These are phyloP conservation scores for Elaeis guineensis DNA, from an alignment of 176 grass and related monocot species.

Conservation along the genomic window DNA sequence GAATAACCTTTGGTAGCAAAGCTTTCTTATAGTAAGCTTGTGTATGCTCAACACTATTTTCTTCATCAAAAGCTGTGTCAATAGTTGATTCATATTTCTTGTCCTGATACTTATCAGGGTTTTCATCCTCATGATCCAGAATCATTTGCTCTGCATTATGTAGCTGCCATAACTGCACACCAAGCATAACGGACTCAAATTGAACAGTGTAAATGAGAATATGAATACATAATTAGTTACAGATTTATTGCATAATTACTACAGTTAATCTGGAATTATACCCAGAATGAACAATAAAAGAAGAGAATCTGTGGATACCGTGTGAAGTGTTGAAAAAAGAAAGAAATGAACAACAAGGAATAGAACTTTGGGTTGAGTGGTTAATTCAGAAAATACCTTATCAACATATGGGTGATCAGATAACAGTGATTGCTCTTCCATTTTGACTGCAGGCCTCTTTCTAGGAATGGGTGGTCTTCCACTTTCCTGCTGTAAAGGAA, in stretches of 20 bases:
- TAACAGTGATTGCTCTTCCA: conserved; percentile 64
- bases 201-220: too few relatives aligned
- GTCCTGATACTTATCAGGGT: conserved; percentile 81
- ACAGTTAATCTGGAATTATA: too few relatives aligned
- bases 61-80: conserved; percentile 41
- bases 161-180: conserved; percentile 69
- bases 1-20: conserved; percentile 70
- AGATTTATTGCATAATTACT: too few relatives aligned
- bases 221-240: too few relatives aligned
- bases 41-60: conserved; percentile 74
- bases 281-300: too few relatives aligned
- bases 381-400: conserved; percentile 44
- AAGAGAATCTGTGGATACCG: too few relatives aligned
- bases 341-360: background rate
- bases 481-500: conserved; percentile 48
- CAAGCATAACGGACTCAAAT: background rate
- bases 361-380: background rate
- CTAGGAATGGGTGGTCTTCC: conserved; percentile 63
- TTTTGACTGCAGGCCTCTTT: conserved; percentile 52
- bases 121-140: conserved; percentile 87
- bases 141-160: conserved; percentile 98
- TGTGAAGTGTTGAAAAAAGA: background rate
- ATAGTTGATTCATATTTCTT: conserved; percentile 65
- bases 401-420: conserved; percentile 95
- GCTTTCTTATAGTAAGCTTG: conserved; percentile 53